Evolutionary conservation across 345 rosid species (phyloP).

Genomic region (Litchi chinensis): DNA sequence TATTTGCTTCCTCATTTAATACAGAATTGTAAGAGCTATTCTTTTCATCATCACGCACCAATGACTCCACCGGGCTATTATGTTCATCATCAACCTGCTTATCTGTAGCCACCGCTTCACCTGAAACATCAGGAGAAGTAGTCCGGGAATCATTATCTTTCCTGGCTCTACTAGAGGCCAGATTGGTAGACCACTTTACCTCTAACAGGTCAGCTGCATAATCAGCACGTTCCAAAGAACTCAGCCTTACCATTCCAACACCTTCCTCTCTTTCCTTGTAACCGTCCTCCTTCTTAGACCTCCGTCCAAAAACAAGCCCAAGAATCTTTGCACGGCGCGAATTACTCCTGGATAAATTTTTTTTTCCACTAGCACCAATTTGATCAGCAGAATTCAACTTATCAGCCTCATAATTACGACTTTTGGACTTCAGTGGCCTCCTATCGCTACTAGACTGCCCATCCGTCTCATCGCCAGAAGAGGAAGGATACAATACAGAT

Average conservation of each 20-base stretch:
- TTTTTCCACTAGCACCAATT: slow-evolving; percentile 37
- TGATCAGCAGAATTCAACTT: slow-evolving; percentile 22
- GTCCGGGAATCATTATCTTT: slow-evolving; percentile 38
- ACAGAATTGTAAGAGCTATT: slow-evolving; percentile 13
- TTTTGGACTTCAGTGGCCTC: slow-evolving; percentile 51
- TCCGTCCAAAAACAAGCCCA: slow-evolving; percentile 69
- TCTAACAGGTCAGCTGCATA: slow-evolving; percentile 88
- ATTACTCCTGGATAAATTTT: slow-evolving; percentile 44
- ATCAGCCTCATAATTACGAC: slow-evolving; percentile 45
- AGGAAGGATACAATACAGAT: slow-evolving; percentile 41
- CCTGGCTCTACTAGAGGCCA: slow-evolving; percentile 40
- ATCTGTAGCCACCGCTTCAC: slow-evolving; percentile 18
- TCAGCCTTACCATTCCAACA: slow-evolving; percentile 37
- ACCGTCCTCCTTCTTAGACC: slow-evolving; percentile 43
- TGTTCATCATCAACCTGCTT: slow-evolving; percentile 24
- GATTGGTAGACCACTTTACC: slow-evolving; percentile 83
- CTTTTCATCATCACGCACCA: slow-evolving; percentile 23
- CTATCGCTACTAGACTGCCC: slow-evolving; percentile 33
- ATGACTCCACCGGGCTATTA: slow-evolving; percentile 14
- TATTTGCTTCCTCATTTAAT: slow-evolving; percentile 21
- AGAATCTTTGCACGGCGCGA: slow-evolving; percentile 55
- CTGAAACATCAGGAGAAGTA: slow-evolving; percentile 22
- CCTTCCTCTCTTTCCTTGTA: slow-evolving; percentile 36
- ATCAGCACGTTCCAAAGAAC: slow-evolving; percentile 81
- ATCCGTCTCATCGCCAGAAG: slow-evolving; percentile 63